Conservation (phyloP, 129 eudicot genomes). For the Flaveria sonorensis region DNA sequence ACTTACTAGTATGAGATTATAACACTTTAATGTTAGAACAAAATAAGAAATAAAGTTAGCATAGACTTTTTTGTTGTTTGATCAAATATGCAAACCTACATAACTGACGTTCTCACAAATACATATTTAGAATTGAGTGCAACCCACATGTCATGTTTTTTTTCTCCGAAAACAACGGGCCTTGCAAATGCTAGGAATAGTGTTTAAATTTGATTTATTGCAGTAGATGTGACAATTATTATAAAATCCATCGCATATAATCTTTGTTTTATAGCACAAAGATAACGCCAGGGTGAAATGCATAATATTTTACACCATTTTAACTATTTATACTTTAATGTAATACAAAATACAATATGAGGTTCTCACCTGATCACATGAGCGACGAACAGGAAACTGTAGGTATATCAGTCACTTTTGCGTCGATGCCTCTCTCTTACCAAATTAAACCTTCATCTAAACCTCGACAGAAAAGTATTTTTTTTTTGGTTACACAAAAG, state of each 20-base stretch:
- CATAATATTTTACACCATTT: too few species aligned
- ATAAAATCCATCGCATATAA: background rate
- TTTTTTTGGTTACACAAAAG: too few species aligned
- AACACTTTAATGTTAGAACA: too few species aligned
- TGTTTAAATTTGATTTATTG: background rate
- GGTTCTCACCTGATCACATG: background rate
- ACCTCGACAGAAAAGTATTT: too few species aligned
- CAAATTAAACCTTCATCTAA: background rate
- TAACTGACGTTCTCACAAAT: constrained; percentile 20
- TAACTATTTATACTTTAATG: background rate
- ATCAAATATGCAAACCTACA: constrained; percentile 21
- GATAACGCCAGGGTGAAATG: background rate
- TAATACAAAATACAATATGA: background rate
- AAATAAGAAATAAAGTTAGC: background rate
- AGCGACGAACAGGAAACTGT: background rate
- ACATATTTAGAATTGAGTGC: constrained; percentile 25
- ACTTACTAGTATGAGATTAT: too few species aligned
- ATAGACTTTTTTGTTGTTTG: background rate
- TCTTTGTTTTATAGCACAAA: background rate
- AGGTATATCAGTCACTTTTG: background rate
- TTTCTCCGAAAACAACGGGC: constrained; percentile 22
- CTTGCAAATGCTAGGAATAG: constrained; percentile 18
- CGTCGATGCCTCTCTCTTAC: background rate
- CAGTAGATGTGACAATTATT: background rate
- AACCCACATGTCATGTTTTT: constrained; percentile 37